These are phyloP conservation scores for Populus hybrid DNA, from an alignment of 441 rosid species.

Conservation along the genomic window DNA sequence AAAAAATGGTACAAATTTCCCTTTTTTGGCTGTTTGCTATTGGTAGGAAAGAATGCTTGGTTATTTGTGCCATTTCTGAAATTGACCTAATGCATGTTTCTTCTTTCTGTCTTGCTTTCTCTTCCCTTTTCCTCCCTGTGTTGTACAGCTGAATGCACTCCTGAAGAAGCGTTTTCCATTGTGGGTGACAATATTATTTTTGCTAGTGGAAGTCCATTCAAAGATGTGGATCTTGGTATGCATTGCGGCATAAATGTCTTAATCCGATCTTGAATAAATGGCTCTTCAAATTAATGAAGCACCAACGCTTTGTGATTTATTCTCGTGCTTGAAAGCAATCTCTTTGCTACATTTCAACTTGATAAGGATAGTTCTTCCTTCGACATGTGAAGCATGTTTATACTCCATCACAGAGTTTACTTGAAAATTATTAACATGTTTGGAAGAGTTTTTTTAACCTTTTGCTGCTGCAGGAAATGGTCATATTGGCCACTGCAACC, in stretches of 20 bases:
- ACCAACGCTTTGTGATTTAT: background rate
- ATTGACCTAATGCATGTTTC: background rate
- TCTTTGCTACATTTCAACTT: constrained; percentile 2
- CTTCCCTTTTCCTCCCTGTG: background rate
- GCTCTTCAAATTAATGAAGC: background rate
- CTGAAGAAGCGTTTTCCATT: constrained; percentile 90
- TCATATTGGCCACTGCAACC: constrained; percentile 86
- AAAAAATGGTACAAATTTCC: constrained; percentile 60
- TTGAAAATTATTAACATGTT: background rate
- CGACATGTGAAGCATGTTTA: background rate
- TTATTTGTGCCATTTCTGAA: constrained; percentile 1
- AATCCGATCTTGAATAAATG: background rate
- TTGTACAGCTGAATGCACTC: constrained; percentile 89
- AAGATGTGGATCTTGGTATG: constrained; percentile 86
- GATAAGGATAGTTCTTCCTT: background rate
- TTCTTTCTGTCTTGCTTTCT: constrained; percentile 3
- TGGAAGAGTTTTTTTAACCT: constrained; percentile 17
- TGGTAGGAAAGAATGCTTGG: background rate
- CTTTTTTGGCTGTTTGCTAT: background rate
- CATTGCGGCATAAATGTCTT: constrained; percentile 18
- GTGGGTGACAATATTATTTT: constrained; percentile 90
- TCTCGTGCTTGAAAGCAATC: constrained; percentile 5
- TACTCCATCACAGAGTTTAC: constrained; percentile 1
- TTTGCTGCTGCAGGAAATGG: constrained; percentile 63
- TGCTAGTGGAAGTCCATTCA: constrained; percentile 98